Evolutionary conservation across 2,329 filamentous ascomycete species (phyloP), one percentile per base, ranked within the genome.

Genomic region (Talaromyces atroroseus): DNA sequence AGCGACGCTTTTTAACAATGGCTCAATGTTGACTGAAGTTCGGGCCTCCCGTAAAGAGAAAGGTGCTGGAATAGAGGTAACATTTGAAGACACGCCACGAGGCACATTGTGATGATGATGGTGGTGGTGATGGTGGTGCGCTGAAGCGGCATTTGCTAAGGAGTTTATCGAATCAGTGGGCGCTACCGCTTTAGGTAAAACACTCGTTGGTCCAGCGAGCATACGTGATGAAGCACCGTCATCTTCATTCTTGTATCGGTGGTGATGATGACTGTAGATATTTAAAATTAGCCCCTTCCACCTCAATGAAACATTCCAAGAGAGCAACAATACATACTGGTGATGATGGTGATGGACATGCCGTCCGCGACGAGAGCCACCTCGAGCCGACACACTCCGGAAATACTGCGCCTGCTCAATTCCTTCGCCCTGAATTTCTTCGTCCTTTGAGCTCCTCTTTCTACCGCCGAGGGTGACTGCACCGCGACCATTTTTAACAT

Each of bases 371-470:
- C 94, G 92, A 55, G 81, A 70, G 59, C 85, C 85, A 66, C 91
- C 89, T 56, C 78, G 72, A 58, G 45, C 48, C 26, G 52, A 81
- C 45, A 78, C 66, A 24, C 86, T 86, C 12, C 77, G 76, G 62
- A 84, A 78, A 24, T 85, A 86, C 34, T 29, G 26, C 5, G 78
- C 82, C 57, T 83, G 84, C 57, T 94, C 89, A 59, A 84, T 89
- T 59, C 84, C 70, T 45, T 83, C 90, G 32, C 78, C 78, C 60
- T 81, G 82, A 29, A 71, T 71, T 3, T 90, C 87, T 46, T 94
- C 90, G 53, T 95, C 89, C 66, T 90, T 90, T 2, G 86, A 76
- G 69, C 90, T 89, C 59, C 89, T 68, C 21, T 71, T 80, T 57
- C 86, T 80, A 66, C 85, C 84, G 44, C 79, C 80, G 46, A 82